Evolutionary conservation across 2,329 filamentous ascomycete species (phyloP), one percentile per base, ranked within the genome.

Genomic region (Penicillium hordei): DNA sequence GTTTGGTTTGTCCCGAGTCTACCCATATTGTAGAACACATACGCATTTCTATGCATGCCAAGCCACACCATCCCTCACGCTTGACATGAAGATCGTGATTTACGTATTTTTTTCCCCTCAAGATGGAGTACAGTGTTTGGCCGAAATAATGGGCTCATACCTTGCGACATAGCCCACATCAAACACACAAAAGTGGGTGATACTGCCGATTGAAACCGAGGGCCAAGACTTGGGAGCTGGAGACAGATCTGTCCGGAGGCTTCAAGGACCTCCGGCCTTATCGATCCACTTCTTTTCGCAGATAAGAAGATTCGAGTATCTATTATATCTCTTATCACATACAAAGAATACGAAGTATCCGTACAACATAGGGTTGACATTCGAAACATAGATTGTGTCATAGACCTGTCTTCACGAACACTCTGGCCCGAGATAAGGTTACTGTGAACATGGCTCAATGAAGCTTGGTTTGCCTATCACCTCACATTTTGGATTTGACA

Each of bases 391-490:
- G n/a, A 17, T 25, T 17, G 23, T 34, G 45, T 48, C 45, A 46
- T 46, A 25, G 45, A 34, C 15, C 8, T 34, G 21, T 25, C 21
- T 13, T 10, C 23, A 15, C 36, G 36, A 40, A 27, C 42, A 17
- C 19, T 36, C 33, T 49, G 3, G 21, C 5, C 21, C 33, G 7
- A 13, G 27, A 38, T 56, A 57, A 40, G 42, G 48, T 57, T 57
- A 6, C 12, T 19, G 39, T 46, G 9, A 42, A 46, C 48, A 46
- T 46, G 49, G 55, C 31, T 57, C 42, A 1, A 2, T 8, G 36
- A 48, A 53, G 48, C 55, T 57, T 57, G 55, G 55, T 42, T 53
- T 42, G 36, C 42, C 36, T 43, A 57, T 45, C 23, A 8, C 34
- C 9, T 25, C 21, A 43, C 13, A 43, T 4, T 25, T 49, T 29